A percentile compares a stretch with the other conserved stretches of the same genome.
Evolutionary conservation across 78 protist genomes (phyloP).

Genomic region (Dictyostelium citrinum): DNA sequence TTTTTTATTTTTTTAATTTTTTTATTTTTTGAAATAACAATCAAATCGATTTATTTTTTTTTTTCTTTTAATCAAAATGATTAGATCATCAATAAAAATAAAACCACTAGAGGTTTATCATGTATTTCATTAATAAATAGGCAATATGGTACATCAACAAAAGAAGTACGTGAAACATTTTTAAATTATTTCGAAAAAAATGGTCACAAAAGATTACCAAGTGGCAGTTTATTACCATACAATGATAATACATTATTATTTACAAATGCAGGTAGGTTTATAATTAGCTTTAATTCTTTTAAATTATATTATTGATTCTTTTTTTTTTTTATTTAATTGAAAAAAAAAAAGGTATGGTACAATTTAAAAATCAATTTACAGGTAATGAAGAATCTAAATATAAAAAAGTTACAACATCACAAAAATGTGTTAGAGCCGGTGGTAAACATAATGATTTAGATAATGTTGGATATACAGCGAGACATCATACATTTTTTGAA

Average conservation of each 20-base stretch:
- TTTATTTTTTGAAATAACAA: background rate
- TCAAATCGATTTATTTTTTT: background rate
- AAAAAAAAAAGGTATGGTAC: constrained; percentile 70
- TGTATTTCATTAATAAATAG: background rate
- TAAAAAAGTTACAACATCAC: constrained; percentile 34
- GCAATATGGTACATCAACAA: background rate
- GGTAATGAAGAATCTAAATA: constrained; percentile 8
- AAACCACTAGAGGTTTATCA: background rate
- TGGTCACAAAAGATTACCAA: constrained; percentile 28
- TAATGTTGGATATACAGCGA: constrained; percentile 85
- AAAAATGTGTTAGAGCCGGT: constrained; percentile 85
- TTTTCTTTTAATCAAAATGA: background rate
- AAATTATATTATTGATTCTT: background rate
- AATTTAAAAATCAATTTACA: constrained; percentile 35
- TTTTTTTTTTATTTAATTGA: background rate
- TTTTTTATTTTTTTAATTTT: no score
- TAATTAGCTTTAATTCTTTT: no score
- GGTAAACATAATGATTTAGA: constrained; percentile 87
- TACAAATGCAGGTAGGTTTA: constrained; percentile 85
- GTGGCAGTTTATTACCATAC: constrained; percentile 46
- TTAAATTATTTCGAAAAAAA: constrained; percentile 61
- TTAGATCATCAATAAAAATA: background rate
- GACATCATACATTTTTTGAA: constrained; percentile 91
- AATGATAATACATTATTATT: constrained; percentile 77
- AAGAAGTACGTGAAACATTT: constrained; percentile 40